Conservation (phyloP, 2,329 filamentous ascomycete species). For the Tricladium varicosporioides region DNA sequence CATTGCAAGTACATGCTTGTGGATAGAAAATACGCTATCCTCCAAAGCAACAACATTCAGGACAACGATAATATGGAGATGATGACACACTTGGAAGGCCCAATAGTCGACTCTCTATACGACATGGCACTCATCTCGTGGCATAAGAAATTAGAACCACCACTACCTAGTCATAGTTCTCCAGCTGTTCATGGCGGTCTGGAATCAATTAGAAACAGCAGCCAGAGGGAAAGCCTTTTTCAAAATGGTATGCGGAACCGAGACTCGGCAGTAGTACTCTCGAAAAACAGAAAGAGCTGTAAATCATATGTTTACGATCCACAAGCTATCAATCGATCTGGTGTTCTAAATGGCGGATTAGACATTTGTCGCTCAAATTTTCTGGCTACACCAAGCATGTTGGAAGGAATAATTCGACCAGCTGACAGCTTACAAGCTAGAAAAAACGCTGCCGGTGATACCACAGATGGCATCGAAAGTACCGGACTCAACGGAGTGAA, state of each 20-base stretch:
- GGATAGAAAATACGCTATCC: slow-evolving; percentile 65
- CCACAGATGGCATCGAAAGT: slow-evolving; percentile 7
- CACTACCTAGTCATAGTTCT: slow-evolving; percentile 52
- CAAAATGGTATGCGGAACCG: slow-evolving; percentile 33
- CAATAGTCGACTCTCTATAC: slow-evolving; percentile 73
- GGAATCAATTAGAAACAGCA: slow-evolving; percentile 19
- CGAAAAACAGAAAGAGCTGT: slow-evolving; percentile 12
- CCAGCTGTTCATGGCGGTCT: slow-evolving; percentile 45
- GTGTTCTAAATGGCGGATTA: background rate
- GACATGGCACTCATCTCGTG: slow-evolving; percentile 73
- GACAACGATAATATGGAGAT: slow-evolving; percentile 81
- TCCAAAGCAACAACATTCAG: slow-evolving; percentile 78
- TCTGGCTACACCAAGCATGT: slow-evolving; percentile 19
- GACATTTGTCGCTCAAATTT: slow-evolving; percentile 1
- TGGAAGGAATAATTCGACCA: slow-evolving; percentile 16
- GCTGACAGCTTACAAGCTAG: background rate
- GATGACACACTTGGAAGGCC: slow-evolving; percentile 73
- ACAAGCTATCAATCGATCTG: slow-evolving; percentile 18
- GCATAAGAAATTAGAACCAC: slow-evolving; percentile 60
- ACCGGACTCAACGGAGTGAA: slow-evolving; percentile 7
- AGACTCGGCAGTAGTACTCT: slow-evolving; percentile 23
- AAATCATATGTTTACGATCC: slow-evolving; percentile 22
- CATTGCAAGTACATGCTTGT: slow-evolving; percentile 78
- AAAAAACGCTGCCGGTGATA: background rate
- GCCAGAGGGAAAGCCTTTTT: slow-evolving; percentile 30